Base-by-base conservation (phyloP, 805 yeast species). In the Wickerhamiella sergipiensis region DNA sequence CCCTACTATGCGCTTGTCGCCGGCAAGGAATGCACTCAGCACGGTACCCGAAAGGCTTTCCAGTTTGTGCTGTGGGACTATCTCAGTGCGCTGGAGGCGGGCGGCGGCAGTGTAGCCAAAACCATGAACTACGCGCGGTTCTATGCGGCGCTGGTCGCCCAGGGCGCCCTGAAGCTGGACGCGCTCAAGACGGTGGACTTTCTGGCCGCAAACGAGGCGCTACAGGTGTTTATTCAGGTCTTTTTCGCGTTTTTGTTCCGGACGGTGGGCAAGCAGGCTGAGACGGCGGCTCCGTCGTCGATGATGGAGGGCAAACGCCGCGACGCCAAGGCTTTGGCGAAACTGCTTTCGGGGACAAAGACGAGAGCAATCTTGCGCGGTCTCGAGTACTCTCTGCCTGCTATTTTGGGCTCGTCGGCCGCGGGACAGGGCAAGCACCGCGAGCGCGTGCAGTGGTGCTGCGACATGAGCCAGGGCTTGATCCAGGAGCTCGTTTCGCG, bases 31-130 rank as follows among this genome's bases (percentile, higher is more conserved):
- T 84, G 95, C 60, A 81, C 80, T 29, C 64, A 62, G 52, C 95
- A 87, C 58, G 71, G 80, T 1, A 68, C 84, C 64, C 76, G 85
- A 62, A 88, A 89, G 65, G 79, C 95, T 0, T 83, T 92, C 59
- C 97, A 90, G 62, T 88, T 92, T 63, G 71, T 79, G 59, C 71
- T 92, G 42, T 92, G 97, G 97, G 95, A 92, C 64, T 73, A 80
- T 44, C 59, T 89, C 17, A 80, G 80, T 57, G 85, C 80, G 36
- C 69, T 86, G 44, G 77, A 74, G 1, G 77, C 75, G 4, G 70
- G 66, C 1, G 59, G 55, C 53, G 51, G 47, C 50, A 49, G 42
- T 50, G 50, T 36, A 6, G 26, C 50, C 40, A 77, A 77, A 56
- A 71, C 81, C 21, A 73, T 84, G 45, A 86, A 85, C 57, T 70